Percentiles rank a stretch among this genome's conserved stretches.
Conservation (phyloP, 805 yeast species). For the Komagataella ulmi region DNA sequence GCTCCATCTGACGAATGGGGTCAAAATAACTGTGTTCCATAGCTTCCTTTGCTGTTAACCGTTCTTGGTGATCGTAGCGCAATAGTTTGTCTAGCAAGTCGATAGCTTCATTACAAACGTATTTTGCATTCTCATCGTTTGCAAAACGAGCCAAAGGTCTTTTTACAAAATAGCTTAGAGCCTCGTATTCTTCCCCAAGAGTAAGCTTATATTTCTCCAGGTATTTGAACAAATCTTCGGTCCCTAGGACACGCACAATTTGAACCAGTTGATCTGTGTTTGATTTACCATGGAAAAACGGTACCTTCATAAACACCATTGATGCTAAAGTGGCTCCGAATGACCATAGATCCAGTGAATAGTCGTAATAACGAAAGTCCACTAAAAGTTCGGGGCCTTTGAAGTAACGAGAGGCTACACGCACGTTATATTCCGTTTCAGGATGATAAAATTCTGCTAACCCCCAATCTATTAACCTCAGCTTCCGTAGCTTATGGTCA, state of each 20-base stretch:
- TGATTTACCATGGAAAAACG: conserved; percentile 85
- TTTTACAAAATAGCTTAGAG: conserved; percentile 51
- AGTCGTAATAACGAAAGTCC: conserved; percentile 74
- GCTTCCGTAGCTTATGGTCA: conserved; percentile 48
- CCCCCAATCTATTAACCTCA: conserved; percentile 90
- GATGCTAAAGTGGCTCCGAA: conserved; percentile 87
- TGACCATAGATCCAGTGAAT: conserved; percentile 83
- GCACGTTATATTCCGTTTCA: conserved; percentile 78
- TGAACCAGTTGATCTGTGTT: conserved; percentile 87
- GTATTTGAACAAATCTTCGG: conserved; percentile 59
- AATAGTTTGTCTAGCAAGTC: conserved; percentile 65
- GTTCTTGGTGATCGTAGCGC: conserved; percentile 76
- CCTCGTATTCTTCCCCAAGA: conserved; percentile 70
- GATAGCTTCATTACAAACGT: conserved; percentile 21
- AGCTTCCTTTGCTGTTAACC: conserved; percentile 83
- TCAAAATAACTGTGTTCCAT: conserved; percentile 37
- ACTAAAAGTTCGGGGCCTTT: conserved; percentile 88
- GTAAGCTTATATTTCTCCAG: conserved; percentile 55
- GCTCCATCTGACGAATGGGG: neutral
- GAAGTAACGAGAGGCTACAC: conserved; percentile 86
- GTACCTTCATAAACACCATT: conserved; percentile 79
- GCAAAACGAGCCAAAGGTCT: conserved; percentile 57
- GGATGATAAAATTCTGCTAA: conserved; percentile 87
- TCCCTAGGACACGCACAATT: conserved; percentile 79
- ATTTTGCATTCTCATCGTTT: conserved; percentile 41